Base-by-base conservation (phyloP, 2,329 filamentous ascomycete species). In the Botrytis paeoniae region DNA sequence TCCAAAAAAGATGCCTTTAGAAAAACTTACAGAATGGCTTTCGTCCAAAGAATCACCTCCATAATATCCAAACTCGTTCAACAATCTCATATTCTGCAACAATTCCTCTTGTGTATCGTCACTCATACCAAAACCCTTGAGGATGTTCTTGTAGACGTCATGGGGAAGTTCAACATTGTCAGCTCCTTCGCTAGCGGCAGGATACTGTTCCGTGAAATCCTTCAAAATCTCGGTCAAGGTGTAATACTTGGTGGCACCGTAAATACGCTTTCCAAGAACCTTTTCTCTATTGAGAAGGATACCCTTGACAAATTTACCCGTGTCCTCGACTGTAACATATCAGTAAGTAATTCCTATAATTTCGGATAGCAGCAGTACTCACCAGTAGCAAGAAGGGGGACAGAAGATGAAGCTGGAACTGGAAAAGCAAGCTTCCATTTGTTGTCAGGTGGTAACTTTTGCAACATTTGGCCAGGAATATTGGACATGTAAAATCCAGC, bases 401-500 rank as follows among this genome's bases (percentile, higher is more conserved):
- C 76, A 39, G 75, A 77, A 32, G 81, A 74, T 32, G 75, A 80
- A n/a, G 78, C 65, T 37, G 79, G 79, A 68, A 77, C 77, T 45
- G 74, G 81, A 61, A 78, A 76, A 12, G 74, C 75, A 39, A 80
- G 77, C 18, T 78, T 76, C 63, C 78, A 81, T n/a, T 79, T 78
- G 7, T 80, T 79, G 72, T 79, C 77, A 9, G 77, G 77, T 43
- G 78, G 75, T 37, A 76, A 41, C 74, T 79, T 76, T 20, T 74
- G 74, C 35, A 80, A 76, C 71, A 72, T 76, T 20, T 72, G 70
- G 25, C 77, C 78, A 18, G 77, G 78, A 39, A 85, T 81, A 72
- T 88, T 88, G 75, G 84, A 83, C 86, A 88, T 88, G 74, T 86
- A 89, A 57, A 82, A 83, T 0, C 82, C 87, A 0, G 86, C 84